Evolutionary conservation across 1,284 basidiomycete genomes (phyloP).

Genomic region (Thecaphora frezii): DNA sequence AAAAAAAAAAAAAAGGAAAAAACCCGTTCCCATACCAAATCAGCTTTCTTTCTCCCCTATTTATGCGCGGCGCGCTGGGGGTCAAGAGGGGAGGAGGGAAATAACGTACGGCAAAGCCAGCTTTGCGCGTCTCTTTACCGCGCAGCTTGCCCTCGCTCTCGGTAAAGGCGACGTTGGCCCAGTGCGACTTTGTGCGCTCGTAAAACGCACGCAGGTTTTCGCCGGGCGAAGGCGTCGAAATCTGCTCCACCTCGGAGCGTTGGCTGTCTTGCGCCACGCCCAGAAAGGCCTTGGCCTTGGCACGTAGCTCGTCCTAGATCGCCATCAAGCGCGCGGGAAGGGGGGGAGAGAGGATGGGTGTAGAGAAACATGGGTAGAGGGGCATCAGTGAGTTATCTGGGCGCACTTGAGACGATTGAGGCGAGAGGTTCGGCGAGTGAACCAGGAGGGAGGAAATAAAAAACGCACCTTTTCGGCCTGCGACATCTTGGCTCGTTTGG

Average conservation of each 20-base stretch:
- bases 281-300: constrained; percentile 72
- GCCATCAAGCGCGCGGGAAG: background rate
- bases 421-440: too few species aligned
- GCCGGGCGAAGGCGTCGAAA: constrained; percentile 83
- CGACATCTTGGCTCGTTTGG: constrained; percentile 19
- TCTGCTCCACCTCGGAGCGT: constrained; percentile 71
- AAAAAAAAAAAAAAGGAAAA: background rate
- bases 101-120: constrained; percentile 62
- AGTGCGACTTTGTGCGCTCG: constrained; percentile 69
- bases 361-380: background rate
- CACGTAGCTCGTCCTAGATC: constrained; percentile 66
- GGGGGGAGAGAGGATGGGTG: background rate
- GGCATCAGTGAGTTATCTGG: background rate
- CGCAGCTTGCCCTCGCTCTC: constrained; percentile 66
- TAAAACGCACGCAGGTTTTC: constrained; percentile 85
- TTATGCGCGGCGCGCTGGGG: constrained; percentile 42
- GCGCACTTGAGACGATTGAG: too few species aligned
- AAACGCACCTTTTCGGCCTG: constrained; percentile 19
- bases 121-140: constrained; percentile 77
- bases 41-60: constrained; percentile 54
- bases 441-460: too few species aligned
- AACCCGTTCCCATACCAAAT: constrained; percentile 50
- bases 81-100: constrained; percentile 20
- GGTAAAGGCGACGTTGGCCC: constrained; percentile 73
- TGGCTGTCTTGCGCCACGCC: constrained; percentile 71